Evolutionary conservation across 257 asterid genomes (phyloP), one percentile per base, ranked within the genome.

Genomic region (Rubia yunnanensis): DNA sequence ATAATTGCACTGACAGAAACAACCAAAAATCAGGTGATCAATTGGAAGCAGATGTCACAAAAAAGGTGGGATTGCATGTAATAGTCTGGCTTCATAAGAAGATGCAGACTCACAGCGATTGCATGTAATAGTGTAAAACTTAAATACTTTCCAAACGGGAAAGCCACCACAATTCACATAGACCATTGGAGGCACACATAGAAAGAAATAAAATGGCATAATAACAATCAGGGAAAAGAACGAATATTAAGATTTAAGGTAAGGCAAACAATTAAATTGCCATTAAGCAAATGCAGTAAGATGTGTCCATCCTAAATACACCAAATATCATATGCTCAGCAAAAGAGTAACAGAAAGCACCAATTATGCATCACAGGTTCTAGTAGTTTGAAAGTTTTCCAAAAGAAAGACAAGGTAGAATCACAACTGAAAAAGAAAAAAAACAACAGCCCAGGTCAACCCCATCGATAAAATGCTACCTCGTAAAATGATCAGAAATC

Each of bases 1-100:
- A 60, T 67, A 49, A 60, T 34, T 13, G 70, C 64, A 66, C 78
- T 72, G 75, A 36, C 48, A 41, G 11, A 34, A 49, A 34, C 32
- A 14, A 63, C 7, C n/a, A 32, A 60, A 65, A 30, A 27, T 50
- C 49, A 65, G 15, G 61, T n/a, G 27, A 36, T 20, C 4, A 31
- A 20, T 9, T 31, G 27, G 35, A 10, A n/a, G 36, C 46, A 57
- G 32, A 24, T 0, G 9, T 28, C 14, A 35, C 1, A 46, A 9
- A 17, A n/a, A n/a, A n/a, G n/a, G n/a, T n/a, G n/a, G n/a, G n/a
- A n/a, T n/a, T n/a, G n/a, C n/a, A n/a, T n/a, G n/a, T n/a, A n/a
- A n/a, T n/a, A n/a, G n/a, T n/a, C n/a, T n/a, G n/a, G n/a, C n/a
- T n/a, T 10, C 56, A 69, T 23, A 30, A 17, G 54, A 17, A 61